These are phyloP conservation scores for Xylariaceae sp. DNA, from an alignment of 2,329 filamentous ascomycete species.

Conservation along the genomic window DNA sequence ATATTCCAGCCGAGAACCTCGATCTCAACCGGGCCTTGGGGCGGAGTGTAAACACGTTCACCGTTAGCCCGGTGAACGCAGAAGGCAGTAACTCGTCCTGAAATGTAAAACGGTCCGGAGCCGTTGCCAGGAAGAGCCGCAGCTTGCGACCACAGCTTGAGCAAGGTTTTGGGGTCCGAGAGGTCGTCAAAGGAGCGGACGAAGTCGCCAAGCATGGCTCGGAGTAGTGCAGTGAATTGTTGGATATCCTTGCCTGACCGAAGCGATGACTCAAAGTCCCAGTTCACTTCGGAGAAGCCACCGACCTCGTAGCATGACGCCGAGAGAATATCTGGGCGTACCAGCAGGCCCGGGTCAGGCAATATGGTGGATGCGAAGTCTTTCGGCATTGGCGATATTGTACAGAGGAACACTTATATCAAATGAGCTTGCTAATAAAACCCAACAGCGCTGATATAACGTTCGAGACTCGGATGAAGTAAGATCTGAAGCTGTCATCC, in stretches of 20 bases:
- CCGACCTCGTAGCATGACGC: background rate
- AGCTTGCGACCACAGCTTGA: background rate
- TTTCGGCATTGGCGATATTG: no score
- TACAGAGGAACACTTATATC: no score
- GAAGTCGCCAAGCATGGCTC: background rate
- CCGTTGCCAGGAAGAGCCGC: background rate
- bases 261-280: no score
- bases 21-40: background rate
- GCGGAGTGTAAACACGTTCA: background rate
- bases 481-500: no score
- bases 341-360: background rate
- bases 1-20: background rate
- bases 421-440: no score
- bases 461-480: no score
- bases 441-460: no score
- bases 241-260: background rate
- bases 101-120: background rate
- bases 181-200: background rate
- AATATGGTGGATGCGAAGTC: no score
- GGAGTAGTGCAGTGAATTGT: background rate
- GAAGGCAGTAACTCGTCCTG: background rate
- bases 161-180: background rate
- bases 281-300: background rate
- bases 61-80: background rate
- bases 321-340: background rate